Evolutionary conservation across 148 eudicot genomes (phyloP), one percentile per base, ranked within the genome.

Genomic region (Rhododendron ferrugineum): DNA sequence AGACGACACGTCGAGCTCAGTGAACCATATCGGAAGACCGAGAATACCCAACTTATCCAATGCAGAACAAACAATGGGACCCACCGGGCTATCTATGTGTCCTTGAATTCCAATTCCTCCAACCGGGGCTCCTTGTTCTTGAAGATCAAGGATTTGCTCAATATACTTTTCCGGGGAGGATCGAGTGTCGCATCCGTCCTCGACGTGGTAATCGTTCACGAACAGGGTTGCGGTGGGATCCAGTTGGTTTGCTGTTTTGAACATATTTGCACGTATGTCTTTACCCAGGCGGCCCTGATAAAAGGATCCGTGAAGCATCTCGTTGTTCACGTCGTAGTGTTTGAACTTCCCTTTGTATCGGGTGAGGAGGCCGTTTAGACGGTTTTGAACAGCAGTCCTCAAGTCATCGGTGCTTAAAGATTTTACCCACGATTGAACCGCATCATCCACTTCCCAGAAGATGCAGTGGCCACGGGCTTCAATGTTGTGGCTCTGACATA

Each of bases 311-410:
- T 97, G 98, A 40, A 97, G 87, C 99, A 97, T 95, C 87, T 97
- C 98, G 34, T 97, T 97, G 88, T 97, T 97, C 87, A 97, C 98
- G 37, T 97, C 99, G 22, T 97, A 95, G 86, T 97, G 99, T 88
- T 87, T 91, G 89, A 97, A 97, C 88, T 93, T 94, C 0, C 98
- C 96, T 86, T 95, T 97, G 91, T 95, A 97, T 20, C 96, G 96
- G n/a, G 92, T 91, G 54, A 97, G 93, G 28, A 97, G 94, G 64
- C 91, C 86, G 2, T 89, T 90, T n/a, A 97, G 85, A 49, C 96
- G 99, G 88, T 90, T 94, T 81, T 92, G 93, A 42, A 97, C 95
- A 1, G 98, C 95, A 44, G 89, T 36, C 84, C 62, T 49, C 62
- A 97, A 87, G 76, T 93, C 98, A 36, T 80, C 80, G 22, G 88